Evolutionary conservation across 768 basidiomycete genomes (phyloP), one percentile per base, ranked within the genome.

Genomic region (Naematelia aurantialba): DNA sequence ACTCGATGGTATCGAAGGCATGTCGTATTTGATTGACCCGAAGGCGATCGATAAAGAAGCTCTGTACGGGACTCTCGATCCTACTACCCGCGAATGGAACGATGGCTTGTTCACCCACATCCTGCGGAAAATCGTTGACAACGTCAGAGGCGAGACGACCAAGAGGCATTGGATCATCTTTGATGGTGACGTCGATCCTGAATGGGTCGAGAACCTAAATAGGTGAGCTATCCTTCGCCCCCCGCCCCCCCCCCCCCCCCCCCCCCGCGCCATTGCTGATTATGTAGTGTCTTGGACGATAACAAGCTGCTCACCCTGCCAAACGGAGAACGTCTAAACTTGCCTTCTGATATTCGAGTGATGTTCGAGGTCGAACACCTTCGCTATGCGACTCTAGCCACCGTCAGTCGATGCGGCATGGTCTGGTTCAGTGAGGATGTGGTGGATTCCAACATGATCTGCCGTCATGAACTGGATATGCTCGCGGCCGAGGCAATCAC

Each of bases 311-410:
- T 99, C 48, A 99, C 96, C 0, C 81, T 99, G 8, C 96, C 96
- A 0, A 99, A 99, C 62, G 96, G 96, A 67, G 96, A 99, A 75
- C 91, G 96, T 63, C 86, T 99, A 58, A 97, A 92, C 74, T 82
- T 99, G 24, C 96, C 96, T 1, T 84, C 91, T 2, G 98, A 98
- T 72, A 92, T 99, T 22, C 87, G 96, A 55, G 93, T 99, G 77
- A 94, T 99, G 91, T 98, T 99, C 75, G 96, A 99, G 76, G 96
- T 98, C 57, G 96, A 98, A 75, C 91, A 96, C 76, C 84, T 99
- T 66, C 88, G 87, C 69, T 99, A 94, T 76, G 96, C 96, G 0
- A 99, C 96, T 2, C 85, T 89, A 55, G 96, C 96, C 14, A 99
- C 96, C 25, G 96, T 99, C 81, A 96, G 91, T 84, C 93, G 96